Percentiles rank a stretch among this genome's conserved stretches.
Evolutionary conservation across 140 eudicot genomes (phyloP).

Genomic region (Flaveria floridana): DNA sequence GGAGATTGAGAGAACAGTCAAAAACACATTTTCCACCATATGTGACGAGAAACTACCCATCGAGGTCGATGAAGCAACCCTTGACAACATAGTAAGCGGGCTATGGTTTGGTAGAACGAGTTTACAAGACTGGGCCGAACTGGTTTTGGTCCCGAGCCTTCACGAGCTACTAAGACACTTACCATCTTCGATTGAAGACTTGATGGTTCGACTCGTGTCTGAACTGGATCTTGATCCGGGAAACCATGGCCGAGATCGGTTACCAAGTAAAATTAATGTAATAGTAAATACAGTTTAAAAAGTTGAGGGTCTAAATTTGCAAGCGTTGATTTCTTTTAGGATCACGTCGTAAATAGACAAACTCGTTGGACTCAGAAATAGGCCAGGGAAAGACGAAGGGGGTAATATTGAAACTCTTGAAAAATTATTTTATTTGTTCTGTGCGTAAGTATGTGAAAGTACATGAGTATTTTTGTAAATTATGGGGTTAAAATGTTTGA

Average conservation of each 20-base stretch:
- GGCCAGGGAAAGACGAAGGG: conserved; percentile 1
- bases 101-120: conserved; percentile 60
- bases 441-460: background rate
- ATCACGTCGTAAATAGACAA: conserved; percentile 46
- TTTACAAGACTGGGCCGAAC: conserved; percentile 65
- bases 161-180: conserved; percentile 40
- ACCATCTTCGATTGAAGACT: conserved; percentile 27
- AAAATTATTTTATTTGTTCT: background rate
- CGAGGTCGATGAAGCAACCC: conserved; percentile 56
- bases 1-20: conserved; percentile 62
- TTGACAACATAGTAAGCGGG: conserved; percentile 63
- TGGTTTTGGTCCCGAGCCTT: conserved; percentile 53
- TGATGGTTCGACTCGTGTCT: conserved; percentile 57
- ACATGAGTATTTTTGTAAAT: conserved; percentile 11
- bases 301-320: conserved; percentile 19
- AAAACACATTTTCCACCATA: conserved; percentile 35
- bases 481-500: background rate
- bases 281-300: conserved; percentile 22
- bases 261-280: conserved; percentile 58
- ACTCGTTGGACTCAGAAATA: background rate
- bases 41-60: conserved; percentile 43
- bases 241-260: conserved; percentile 36
- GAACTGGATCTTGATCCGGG: conserved; percentile 31
- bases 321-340: conserved; percentile 20
- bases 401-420: conserved; percentile 17